These are phyloP conservation scores for Aspergillus sp. DNA, from an alignment of 2,329 filamentous ascomycete species.

Conservation along the genomic window DNA sequence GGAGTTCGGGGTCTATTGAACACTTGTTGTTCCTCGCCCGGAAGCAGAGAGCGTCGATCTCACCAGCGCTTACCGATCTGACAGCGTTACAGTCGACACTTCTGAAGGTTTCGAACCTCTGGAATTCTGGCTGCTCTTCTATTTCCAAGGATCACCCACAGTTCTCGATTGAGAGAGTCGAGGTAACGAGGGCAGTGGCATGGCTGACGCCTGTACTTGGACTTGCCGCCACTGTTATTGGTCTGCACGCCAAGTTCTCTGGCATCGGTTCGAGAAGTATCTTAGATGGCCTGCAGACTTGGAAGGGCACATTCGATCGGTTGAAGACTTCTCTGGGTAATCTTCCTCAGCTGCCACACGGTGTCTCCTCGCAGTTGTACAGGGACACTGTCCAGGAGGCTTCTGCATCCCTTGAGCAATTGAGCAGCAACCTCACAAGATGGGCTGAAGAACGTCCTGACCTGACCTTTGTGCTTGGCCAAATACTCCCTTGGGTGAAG, in stretches of 20 bases:
- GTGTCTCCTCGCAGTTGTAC: conserved; percentile 44
- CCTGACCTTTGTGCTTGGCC: conserved; percentile 64
- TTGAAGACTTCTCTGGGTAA: conserved; percentile 47
- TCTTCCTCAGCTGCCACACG: conserved; percentile 54
- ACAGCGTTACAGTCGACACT: conserved; percentile 32
- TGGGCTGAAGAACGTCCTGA: conserved; percentile 56
- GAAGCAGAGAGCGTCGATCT: conserved; percentile 42
- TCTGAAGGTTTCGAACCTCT: conserved; percentile 37
- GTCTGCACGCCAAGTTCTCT: conserved; percentile 68
- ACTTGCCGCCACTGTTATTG: conserved; percentile 63
- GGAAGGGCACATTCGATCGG: conserved; percentile 52
- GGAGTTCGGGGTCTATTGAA: conserved; percentile 84
- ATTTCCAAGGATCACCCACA: conserved; percentile 25
- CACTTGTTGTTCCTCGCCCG: conserved; percentile 65
- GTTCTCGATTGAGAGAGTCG: conserved; percentile 21
- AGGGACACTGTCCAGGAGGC: conserved; percentile 33
- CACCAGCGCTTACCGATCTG: conserved; percentile 34
- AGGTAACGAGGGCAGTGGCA: conserved; percentile 33
- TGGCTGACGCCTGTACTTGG: conserved; percentile 73
- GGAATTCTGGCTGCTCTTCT: conserved; percentile 28
- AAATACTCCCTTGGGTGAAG: conserved; percentile 67
- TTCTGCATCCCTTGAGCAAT: conserved; percentile 27
- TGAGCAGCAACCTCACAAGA: conserved; percentile 46
- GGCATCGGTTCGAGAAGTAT: conserved; percentile 51
- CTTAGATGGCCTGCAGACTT: conserved; percentile 51